These are phyloP conservation scores for Debaryomyces coudertii DNA, from an alignment of 1,139 yeast genomes.

Conservation along the genomic window DNA sequence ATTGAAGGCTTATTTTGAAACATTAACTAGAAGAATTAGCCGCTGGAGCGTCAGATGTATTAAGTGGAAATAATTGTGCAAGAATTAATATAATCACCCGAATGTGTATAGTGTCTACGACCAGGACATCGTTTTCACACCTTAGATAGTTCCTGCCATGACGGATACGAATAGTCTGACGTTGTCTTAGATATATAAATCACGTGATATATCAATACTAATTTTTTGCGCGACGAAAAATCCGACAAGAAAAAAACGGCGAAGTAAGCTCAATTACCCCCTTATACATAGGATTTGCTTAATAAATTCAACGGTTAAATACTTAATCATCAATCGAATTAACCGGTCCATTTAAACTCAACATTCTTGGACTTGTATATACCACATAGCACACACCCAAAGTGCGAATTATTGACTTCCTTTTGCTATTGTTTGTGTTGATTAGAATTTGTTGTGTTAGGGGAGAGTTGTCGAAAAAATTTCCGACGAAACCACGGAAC, in stretches of 20 bases:
- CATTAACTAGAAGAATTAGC: too few species aligned
- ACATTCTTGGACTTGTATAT: constrained; percentile 9
- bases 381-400: constrained; percentile 6
- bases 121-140: neutral
- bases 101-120: too few species aligned
- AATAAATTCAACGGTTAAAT: constrained; percentile 1
- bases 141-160: neutral
- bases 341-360: constrained; percentile 8
- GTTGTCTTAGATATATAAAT: neutral
- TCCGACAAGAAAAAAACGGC: constrained; percentile 8
- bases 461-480: constrained; percentile 11
- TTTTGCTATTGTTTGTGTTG: constrained; percentile 9
- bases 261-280: constrained; percentile 4
- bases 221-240: constrained; percentile 8
- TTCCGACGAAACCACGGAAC: constrained; percentile 13
- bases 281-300: constrained; percentile 6
- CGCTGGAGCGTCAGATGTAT: too few species aligned
- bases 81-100: too few species aligned
- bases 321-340: constrained; percentile 11
- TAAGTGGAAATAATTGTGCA: too few species aligned
- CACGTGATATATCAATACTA: neutral
- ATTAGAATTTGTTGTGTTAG: constrained; percentile 9
- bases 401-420: constrained; percentile 10
- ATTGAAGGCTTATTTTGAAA: too few species aligned
- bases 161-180: neutral